Evolutionary conservation across 148 eudicot species (phyloP).

Genomic region (Rhododendron henanense): DNA sequence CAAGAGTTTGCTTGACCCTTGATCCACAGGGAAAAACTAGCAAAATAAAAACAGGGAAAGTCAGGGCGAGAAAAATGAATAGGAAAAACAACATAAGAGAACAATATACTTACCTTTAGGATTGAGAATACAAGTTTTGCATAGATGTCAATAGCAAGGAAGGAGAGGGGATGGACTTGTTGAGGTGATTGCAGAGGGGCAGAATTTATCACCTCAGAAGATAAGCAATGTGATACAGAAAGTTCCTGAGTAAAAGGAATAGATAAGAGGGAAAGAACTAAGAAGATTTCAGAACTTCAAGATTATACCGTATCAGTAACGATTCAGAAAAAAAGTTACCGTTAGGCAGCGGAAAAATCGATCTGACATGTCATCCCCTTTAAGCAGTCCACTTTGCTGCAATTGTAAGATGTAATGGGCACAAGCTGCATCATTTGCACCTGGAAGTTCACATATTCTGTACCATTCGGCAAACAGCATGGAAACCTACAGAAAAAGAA

Average conservation of each 20-base stretch:
- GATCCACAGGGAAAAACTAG: constrained; percentile 77
- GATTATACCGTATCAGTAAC: not conserved
- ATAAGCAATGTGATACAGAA: constrained; percentile 78
- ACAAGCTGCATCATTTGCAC: constrained; percentile 58
- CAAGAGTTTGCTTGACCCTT: constrained; percentile 66
- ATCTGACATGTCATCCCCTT: constrained; percentile 82
- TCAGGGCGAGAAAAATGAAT: not conserved
- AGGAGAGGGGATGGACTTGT: constrained; percentile 65
- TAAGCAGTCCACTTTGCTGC: constrained; percentile 72
- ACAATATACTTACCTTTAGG: constrained; percentile 57
- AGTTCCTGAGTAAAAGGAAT: constrained; percentile 49
- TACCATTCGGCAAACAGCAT: constrained; percentile 79
- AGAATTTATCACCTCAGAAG: constrained; percentile 54
- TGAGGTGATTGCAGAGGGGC: constrained; percentile 51
- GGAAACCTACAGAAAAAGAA: constrained; percentile 48
- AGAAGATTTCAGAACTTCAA: constrained; percentile 3
- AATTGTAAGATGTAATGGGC: constrained; percentile 53
- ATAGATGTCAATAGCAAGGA: constrained; percentile 90
- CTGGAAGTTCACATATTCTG: constrained; percentile 64
- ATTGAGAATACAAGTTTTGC: constrained; percentile 77
- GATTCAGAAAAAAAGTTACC: constrained; percentile 31
- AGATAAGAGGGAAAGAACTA: not conserved
- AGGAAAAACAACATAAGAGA: constrained; percentile 3
- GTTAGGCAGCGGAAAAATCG: constrained; percentile 72
- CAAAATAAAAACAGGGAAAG: constrained; percentile 13